Evolutionary conservation across 345 rosid species (phyloP), one percentile per base, ranked within the genome.

Genomic region (Brassica juncea): DNA sequence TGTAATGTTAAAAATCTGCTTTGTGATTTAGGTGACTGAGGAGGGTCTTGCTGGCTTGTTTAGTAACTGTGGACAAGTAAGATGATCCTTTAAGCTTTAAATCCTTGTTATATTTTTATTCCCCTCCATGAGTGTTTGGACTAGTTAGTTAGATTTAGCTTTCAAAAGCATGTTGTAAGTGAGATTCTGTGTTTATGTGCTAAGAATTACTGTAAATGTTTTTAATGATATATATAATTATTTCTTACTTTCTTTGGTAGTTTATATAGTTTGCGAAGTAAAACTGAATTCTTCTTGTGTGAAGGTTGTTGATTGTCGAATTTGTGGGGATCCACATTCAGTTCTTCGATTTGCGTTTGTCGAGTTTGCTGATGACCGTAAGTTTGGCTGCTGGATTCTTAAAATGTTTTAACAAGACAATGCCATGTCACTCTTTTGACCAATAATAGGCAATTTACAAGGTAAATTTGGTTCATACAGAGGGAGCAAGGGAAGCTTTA

Each of bases 311-410:
- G 98, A 94, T 77, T 94, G 98, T 82, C 90, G 98, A 63, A 89
- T 94, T 42, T 94, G 97, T 82, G 97, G 95, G 25, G 97, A 94
- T 88, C 95, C 97, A 49, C 93, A 88, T 86, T 94, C 98, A 60
- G 90, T 90, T 81, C 97, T 94, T 84, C 94, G 97, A 42, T 94
- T 94, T 87, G 98, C 98, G 30, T 94, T 94, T 73, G 91, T 94
- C 23, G 97, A 94, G 82, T 94, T 94, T 79, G 88, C 90, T 37
- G 92, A 91, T 86, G 97, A 91, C 78, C 83, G 98, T 91, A 89
- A 84, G 91, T 79, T 76, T 52, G 65, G 66, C 72, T 80, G 52
- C 32, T 76, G 58, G 75, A 55, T 2, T 47, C 37, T 31, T 65
- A 11, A 74, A 69, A 49, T 62, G 52, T 34, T 25, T 8, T 44